These are phyloP conservation scores for Exophiala bonariae DNA, from an alignment of 2,329 filamentous ascomycete genomes.

Conservation along the genomic window DNA sequence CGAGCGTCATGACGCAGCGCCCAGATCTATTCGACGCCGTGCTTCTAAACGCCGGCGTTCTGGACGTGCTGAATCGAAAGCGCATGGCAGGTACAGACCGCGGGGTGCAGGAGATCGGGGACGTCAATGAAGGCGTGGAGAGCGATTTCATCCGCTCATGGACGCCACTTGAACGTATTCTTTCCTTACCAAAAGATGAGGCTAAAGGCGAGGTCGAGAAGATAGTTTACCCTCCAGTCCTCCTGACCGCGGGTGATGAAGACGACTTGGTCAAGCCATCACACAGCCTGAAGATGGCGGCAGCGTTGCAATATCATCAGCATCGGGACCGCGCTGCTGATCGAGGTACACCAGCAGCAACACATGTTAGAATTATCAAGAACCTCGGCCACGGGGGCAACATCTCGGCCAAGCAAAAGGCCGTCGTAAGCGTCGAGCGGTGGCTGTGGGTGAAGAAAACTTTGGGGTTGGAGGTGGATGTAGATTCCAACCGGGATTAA, in stretches of 20 bases:
- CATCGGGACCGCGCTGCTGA: background rate
- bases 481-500: no score
- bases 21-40: constrained; percentile 11
- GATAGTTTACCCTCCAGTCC: constrained; percentile 1
- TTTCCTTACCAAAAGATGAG: background rate
- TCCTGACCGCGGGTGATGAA: constrained; percentile 8
- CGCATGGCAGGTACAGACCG: constrained; percentile 1
- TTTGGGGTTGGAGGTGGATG: constrained; percentile 2
- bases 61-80: constrained; percentile 9
- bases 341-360: background rate
- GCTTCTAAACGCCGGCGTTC: constrained; percentile 5
- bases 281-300: constrained; percentile 8
- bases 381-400: constrained; percentile 6
- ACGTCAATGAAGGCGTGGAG: constrained; percentile 5
- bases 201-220: background rate
- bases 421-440: constrained; percentile 5
- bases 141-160: constrained; percentile 4
- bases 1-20: constrained; percentile 3
- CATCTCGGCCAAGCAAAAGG: constrained; percentile 8
- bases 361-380: constrained; percentile 2
- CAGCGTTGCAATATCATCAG: constrained; percentile 3
- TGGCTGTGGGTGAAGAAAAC: constrained; percentile 10
- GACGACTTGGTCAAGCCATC: constrained; percentile 8
- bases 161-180: constrained; percentile 5
- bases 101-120: constrained; percentile 3